Conservation (phyloP, 345 rosid species). For the Eucalyptus caleyi region DNA sequence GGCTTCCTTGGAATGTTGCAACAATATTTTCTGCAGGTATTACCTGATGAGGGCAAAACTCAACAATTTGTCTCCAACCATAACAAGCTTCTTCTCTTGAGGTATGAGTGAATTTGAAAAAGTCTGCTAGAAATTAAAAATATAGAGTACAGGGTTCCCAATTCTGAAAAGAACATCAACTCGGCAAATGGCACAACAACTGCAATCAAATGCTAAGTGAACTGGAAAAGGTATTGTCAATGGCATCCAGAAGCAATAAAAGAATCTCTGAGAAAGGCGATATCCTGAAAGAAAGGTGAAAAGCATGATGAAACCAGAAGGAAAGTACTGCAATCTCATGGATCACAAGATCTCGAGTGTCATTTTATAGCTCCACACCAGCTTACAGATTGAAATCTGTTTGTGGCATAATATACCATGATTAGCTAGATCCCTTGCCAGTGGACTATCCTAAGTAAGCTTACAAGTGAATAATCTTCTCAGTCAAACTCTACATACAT, state of each 20-base stretch:
- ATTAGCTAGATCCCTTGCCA: not conserved
- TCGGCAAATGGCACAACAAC: not conserved
- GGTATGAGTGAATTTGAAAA: not conserved
- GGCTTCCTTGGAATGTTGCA: constrained; percentile 73
- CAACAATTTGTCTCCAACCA: not conserved
- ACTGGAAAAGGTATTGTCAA: not conserved
- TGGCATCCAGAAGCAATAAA: not conserved
- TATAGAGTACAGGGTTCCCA: not conserved
- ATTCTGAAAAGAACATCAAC: not conserved
- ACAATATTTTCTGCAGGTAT: constrained; percentile 87
- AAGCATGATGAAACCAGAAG: not conserved
- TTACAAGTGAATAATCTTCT: not conserved
- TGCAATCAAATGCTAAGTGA: not conserved
- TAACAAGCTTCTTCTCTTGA: not conserved
- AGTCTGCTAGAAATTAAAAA: not conserved
- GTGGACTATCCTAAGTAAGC: not conserved
- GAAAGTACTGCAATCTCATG: not conserved
- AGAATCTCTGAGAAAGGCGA: not conserved
- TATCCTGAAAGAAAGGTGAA: not conserved
- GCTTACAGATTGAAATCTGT: not conserved
- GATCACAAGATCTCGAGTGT: not conserved
- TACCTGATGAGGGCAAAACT: constrained; percentile 23
- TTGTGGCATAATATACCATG: not conserved
- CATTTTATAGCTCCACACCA: not conserved
- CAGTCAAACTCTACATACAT: not conserved